Base-by-base conservation (phyloP, 306 rosid genomes). In the Cucurbita pepo region DNA sequence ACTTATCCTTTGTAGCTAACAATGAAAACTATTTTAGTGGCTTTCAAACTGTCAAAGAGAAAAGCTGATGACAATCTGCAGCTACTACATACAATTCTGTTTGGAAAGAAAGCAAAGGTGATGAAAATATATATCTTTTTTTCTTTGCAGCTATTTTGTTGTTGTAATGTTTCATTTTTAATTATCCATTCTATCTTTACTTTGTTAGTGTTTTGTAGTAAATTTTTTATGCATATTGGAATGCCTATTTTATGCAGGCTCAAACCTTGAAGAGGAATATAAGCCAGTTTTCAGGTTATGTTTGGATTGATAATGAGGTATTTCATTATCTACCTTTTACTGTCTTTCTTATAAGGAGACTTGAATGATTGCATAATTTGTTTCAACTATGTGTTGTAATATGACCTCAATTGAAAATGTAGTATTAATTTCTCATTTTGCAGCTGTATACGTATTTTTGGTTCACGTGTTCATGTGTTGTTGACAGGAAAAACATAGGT, bases 71-170 rank as follows among this genome's bases (percentile, higher is more conserved):
- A 95, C 69, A 91, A 83, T 78, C 88, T 95, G 74, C 97, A 95
- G 18, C 55, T 87, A 13, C 91, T 95, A 75, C 99, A 95, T 79
- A 79, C 77, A 16, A 77, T 95, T 77, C 93, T 95, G 73, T 95
- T 88, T 57, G 97, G 95, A 41, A 95, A 89, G 83, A 91, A 77
- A 79, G 82, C 95, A 89, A 95, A 95, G 96, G 99, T 95, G 62
- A 69, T 16, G 25, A 58, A 22, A 8, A 69, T 25, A 45, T 73
- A 52, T 73, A 25, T 25, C 1, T 57, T 41, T 15, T 30, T 41
- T 41, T 78, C 53, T 40, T 56, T 45, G 78, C 62, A 22, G 52
- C 40, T 58, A 21, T 54, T 53, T 70, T 43, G 22, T 54, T 56
- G 51, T 14, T 52, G 11, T 11, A 66, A 65, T 78, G 63, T 41